Conservation (phyloP, 2,329 filamentous ascomycete species). For the Nothomitra cinnamomea region DNA sequence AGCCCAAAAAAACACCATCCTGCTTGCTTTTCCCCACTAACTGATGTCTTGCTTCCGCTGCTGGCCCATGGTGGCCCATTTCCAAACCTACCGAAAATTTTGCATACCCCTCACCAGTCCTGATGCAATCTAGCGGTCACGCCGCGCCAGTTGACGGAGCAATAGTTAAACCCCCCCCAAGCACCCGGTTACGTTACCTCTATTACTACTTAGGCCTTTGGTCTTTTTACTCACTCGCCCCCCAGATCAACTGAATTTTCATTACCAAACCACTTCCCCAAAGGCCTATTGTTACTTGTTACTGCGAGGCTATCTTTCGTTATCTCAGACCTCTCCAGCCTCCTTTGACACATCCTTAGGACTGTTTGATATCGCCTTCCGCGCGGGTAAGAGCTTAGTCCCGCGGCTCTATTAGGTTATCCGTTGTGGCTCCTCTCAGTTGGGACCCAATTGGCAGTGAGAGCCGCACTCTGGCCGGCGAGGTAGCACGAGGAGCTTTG, state of each 20-base stretch:
- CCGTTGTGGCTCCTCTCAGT: not conserved
- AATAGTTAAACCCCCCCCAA: slow-evolving; percentile 1
- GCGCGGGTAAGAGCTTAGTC: slow-evolving; percentile 1
- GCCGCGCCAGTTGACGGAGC: not conserved
- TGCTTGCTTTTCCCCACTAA: not conserved
- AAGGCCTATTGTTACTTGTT: not conserved
- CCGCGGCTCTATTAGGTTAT: not conserved
- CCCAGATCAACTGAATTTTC: not conserved
- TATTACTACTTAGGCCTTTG: not conserved
- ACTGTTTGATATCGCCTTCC: slow-evolving; percentile 1
- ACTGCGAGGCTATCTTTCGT: slow-evolving; percentile 3
- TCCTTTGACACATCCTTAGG: not conserved
- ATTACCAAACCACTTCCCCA: slow-evolving; percentile 2
- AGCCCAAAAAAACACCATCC: not conserved
- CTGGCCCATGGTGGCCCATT: not conserved
- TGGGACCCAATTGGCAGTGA: slow-evolving; percentile 1
- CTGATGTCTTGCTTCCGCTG: not conserved
- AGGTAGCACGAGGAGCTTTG: not conserved
- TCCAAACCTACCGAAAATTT: not conserved
- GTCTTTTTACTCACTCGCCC: not conserved
- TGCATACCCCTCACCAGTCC: slow-evolving; percentile 1
- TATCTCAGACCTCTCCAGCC: not conserved
- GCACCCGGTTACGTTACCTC: not conserved
- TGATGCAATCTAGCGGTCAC: not conserved
- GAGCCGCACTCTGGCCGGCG: not conserved